Conservation (phyloP, 2,329 filamentous ascomycete species). For the Fonsecaea monophora region DNA sequence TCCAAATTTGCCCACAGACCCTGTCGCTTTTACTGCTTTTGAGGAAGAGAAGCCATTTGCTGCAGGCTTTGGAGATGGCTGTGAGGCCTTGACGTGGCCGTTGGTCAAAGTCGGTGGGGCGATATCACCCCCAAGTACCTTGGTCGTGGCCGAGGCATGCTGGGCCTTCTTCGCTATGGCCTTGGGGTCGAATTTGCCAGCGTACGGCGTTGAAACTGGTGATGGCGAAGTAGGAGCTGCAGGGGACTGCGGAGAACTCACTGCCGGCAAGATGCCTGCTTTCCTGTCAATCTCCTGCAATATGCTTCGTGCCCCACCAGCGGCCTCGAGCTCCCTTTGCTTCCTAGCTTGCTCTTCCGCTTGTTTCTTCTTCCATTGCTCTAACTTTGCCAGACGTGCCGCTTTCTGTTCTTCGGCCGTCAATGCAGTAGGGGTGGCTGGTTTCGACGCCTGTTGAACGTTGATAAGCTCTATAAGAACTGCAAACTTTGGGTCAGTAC, state of each 20-base stretch:
- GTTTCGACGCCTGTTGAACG: constrained; percentile 60
- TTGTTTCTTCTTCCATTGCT: constrained; percentile 92
- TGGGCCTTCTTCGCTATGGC: constrained; percentile 80
- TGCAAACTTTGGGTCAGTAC: constrained; percentile 42
- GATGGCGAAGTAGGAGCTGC: constrained; percentile 56
- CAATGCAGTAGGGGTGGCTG: constrained; percentile 55
- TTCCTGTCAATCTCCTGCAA: constrained; percentile 77
- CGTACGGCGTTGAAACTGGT: constrained; percentile 61
- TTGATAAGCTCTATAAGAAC: constrained; percentile 38
- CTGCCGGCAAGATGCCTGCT: constrained; percentile 62
- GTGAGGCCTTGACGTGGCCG: constrained; percentile 50
- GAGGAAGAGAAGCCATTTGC: constrained; percentile 42
- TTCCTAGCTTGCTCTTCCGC: constrained; percentile 75
- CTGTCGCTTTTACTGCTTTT: constrained; percentile 66
- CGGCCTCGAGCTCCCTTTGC: constrained; percentile 68
- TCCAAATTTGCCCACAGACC: constrained; percentile 83
- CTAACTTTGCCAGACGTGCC: constrained; percentile 79
- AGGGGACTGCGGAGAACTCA: constrained; percentile 59
- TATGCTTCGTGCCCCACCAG: constrained; percentile 70
- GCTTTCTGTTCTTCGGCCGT: constrained; percentile 78
- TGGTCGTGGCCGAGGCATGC: constrained; percentile 59
- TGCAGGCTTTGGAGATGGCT: constrained; percentile 50
- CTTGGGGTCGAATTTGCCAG: constrained; percentile 86
- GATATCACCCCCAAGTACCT: constrained; percentile 61
- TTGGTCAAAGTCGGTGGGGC: constrained; percentile 54